Evolutionary conservation across 2,329 filamentous ascomycete species (phyloP), one percentile per base, ranked within the genome.

Genomic region (Fonsecaea erecta): DNA sequence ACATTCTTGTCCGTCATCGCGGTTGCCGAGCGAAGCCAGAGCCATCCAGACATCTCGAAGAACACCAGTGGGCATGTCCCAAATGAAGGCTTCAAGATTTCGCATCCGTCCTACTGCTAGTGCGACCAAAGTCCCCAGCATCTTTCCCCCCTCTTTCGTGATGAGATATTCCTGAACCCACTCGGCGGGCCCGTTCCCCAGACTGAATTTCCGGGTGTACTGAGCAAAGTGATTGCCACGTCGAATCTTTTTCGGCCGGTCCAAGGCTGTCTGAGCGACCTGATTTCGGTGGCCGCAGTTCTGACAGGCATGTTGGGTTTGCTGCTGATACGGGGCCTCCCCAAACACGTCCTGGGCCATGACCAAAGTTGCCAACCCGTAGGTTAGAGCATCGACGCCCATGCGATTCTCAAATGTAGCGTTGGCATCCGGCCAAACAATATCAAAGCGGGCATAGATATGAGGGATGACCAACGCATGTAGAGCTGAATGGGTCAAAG

Each of bases 41-140:
- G 91, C 88, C 74, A 92, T 85, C 85, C 92, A 95, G 30, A 94
- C 89, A 74, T 94, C 90, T 60, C 91, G 85, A 60, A 93, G 79
- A 18, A 95, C 89, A 1, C 91, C 92, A 0, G 91, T 95, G 0
- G 91, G 91, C 91, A 95, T 94, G 73, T 96, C 91, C 91, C 91
- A 95, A 2, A 91, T 83, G 73, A 95, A 95, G 0, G 87, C 88
- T 77, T 95, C 91, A 43, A 96, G 82, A 72, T 91, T 92, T 58
- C 87, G 81, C 91, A 95, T 95, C 68, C 90, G 88, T 51, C 88
- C 87, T n/a, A 95, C 83, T 12, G 91, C 90, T 69, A 93, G 79
- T 9, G 91, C 90, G 12, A 93, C 91, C 56, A 95, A 79, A 1
- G 90, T 94, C 4, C 91, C 90, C n/a, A 95, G 83, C 90, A 95